Percentiles rank a stretch among this genome's conserved stretches.
These are phyloP conservation scores for Ceratocystis smalleyi DNA, from an alignment of 2,329 filamentous ascomycete genomes.

Conservation along the genomic window DNA sequence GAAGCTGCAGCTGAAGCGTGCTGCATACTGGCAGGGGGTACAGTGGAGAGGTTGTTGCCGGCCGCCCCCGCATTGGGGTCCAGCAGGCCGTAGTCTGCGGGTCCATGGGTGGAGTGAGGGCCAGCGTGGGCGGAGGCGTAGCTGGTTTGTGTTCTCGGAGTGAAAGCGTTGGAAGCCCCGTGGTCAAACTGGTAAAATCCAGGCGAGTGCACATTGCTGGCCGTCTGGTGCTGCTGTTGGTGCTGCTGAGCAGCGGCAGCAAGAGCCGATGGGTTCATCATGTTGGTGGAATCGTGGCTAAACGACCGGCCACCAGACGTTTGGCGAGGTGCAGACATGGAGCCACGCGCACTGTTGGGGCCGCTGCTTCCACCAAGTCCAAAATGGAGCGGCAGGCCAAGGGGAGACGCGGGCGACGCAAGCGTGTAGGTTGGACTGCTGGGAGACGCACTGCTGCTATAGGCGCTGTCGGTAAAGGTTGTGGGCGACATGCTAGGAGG, in stretches of 20 bases:
- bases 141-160: slow-evolving; percentile 7
- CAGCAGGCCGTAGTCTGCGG: neutral
- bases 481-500: slow-evolving; percentile 14
- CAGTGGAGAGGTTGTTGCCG: neutral
- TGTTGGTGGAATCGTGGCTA: slow-evolving; percentile 12
- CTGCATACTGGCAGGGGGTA: neutral
- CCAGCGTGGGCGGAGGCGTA: neutral
- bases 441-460: slow-evolving; percentile 9
- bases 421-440: slow-evolving; percentile 14
- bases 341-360: neutral
- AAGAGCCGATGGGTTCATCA: neutral
- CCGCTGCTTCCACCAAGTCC: neutral
- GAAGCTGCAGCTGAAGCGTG: neutral
- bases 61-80: neutral
- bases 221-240: neutral
- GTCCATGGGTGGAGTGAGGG: neutral
- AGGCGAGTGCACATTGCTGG: neutral
- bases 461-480: slow-evolving; percentile 12
- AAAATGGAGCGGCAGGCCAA: slow-evolving; percentile 13
- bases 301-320: slow-evolving; percentile 6
- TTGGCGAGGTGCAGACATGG: slow-evolving; percentile 11
- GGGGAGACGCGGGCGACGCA: slow-evolving; percentile 8
- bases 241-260: slow-evolving; percentile 4
- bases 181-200: neutral
- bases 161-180: slow-evolving; percentile 1